Evolutionary conservation across 208 protist species (phyloP), one percentile per base, ranked within the genome.

Genomic region (Leishmania lainsoni): DNA sequence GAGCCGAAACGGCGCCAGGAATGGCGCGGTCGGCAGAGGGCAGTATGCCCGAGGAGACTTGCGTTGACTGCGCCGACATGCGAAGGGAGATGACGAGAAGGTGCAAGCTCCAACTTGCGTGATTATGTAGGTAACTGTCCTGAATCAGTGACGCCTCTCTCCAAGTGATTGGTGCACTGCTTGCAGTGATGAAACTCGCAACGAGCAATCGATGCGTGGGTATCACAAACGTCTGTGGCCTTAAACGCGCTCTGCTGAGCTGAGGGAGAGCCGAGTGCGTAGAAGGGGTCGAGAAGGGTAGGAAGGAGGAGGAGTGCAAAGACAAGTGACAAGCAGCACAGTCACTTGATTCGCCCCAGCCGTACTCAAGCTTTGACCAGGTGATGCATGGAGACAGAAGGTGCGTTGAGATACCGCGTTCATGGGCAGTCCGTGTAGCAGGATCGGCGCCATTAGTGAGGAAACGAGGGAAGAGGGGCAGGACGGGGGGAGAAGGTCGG

Each of bases 51-150:
- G 63, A 42, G 39, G 74, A 78, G 3, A 54, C 26, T 35, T 22
- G 61, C 17, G 29, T 35, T 20, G 45, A 20, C 20, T 66, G 26
- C 3, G 75, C 52, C 32, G 75, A 42, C 79, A 87, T 83, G 22
- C 12, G 22, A 65, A 32, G 35, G 32, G 35, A 35, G 17, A 52
- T 5, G 2, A 35, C 17, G 26, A 39, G 66, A 26, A 35, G 22
- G 45, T 48, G 3, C 61, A 68, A 68, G 61, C 29, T 20, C 61
- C 61, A 39, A n/a, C 29, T 68, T 39, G 29, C 8, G 2, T 68
- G 4, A 39, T 42, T n/a, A 68, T 39, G 61, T 32, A 16, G 3
- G 29, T 3, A 29, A 5, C 9, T 63, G 61, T 42, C 29, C 29
- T 42, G 2, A 39, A 68, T 5, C 29, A 39, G 39, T 68, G 29